phyloP scores from a whole-genome alignment of 1,284 basidiomycete genomes.

The Rhodotorula sp. region DNA sequence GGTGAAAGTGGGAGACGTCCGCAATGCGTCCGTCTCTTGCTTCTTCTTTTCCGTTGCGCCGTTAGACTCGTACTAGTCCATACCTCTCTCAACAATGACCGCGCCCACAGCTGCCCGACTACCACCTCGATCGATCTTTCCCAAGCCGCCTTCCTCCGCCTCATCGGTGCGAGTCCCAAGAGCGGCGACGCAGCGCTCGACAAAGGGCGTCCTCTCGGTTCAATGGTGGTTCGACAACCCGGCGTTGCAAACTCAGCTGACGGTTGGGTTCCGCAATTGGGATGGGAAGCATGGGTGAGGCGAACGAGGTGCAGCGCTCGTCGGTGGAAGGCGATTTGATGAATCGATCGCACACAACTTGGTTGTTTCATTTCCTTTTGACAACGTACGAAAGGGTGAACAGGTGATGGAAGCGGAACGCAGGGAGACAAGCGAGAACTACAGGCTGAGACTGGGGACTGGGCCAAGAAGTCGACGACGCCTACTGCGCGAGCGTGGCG shows the following conservation, averaged over 20 bases:
- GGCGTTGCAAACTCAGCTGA: background rate
- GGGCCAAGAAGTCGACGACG: background rate
- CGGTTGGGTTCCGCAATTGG: background rate
- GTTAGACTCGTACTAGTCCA: no score
- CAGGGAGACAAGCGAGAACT: background rate
- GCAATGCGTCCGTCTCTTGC: background rate
- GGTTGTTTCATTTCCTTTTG: background rate
- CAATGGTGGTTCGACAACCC: constrained; percentile 25
- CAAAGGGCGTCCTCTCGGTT: constrained; percentile 6
- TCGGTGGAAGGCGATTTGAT: background rate
- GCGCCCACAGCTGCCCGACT: background rate
- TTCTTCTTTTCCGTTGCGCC: no score
- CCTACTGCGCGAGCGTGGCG: constrained; percentile 58
- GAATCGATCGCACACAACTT: background rate
- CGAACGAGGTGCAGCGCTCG: no score
- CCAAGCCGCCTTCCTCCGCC: constrained; percentile 2
- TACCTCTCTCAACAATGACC: no score
- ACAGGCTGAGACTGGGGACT: background rate
- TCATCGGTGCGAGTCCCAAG: background rate
- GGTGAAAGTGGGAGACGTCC: constrained; percentile 3
- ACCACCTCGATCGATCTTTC: constrained; percentile 3
- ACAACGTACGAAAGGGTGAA: no score
- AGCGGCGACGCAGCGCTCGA: constrained; percentile 2
- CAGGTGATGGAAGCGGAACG: background rate
- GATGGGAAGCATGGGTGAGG: background rate